A percentile compares a stretch with the other conserved stretches of the same genome.
Conservation (phyloP, 1,284 basidiomycete species). For the Apiotrichum montevideense region DNA sequence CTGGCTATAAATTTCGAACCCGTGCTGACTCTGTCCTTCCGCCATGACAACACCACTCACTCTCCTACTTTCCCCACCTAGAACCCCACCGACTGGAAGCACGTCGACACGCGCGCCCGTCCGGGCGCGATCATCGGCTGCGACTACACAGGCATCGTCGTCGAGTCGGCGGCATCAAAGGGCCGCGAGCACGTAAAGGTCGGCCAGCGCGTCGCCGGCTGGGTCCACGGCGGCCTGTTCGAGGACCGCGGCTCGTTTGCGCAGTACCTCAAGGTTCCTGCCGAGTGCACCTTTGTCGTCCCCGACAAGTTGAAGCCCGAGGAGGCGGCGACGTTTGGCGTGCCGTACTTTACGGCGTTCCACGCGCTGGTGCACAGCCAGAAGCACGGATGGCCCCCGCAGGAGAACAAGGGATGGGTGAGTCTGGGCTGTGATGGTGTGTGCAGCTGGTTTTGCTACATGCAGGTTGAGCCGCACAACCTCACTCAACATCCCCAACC, state of each 20-base stretch:
- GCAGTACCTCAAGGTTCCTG: constrained; percentile 46
- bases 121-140: constrained; percentile 13
- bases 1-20: too few species aligned
- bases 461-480: neutral
- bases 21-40: too few species aligned
- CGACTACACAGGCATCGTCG: constrained; percentile 50
- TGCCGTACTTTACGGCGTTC: constrained; percentile 30
- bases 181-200: constrained; percentile 20
- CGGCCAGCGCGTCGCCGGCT: constrained; percentile 51
- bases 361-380: constrained; percentile 14
- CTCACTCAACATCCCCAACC: neutral
- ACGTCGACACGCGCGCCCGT: constrained; percentile 7
- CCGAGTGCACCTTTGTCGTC: constrained; percentile 24
- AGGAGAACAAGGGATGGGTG: constrained; percentile 20
- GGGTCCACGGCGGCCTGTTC: constrained; percentile 49
- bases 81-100: constrained; percentile 46
- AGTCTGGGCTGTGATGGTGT: constrained; percentile 1
- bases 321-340: constrained; percentile 48
- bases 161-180: constrained; percentile 21
- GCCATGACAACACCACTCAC: neutral
- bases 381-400: constrained; percentile 11
- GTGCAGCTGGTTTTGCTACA: too few species aligned
- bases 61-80: neutral
- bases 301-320: constrained; percentile 30
- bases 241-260: constrained; percentile 43